phyloP scores from a whole-genome alignment of 805 yeast species.

The Sugiyamaella valdiviana region DNA sequence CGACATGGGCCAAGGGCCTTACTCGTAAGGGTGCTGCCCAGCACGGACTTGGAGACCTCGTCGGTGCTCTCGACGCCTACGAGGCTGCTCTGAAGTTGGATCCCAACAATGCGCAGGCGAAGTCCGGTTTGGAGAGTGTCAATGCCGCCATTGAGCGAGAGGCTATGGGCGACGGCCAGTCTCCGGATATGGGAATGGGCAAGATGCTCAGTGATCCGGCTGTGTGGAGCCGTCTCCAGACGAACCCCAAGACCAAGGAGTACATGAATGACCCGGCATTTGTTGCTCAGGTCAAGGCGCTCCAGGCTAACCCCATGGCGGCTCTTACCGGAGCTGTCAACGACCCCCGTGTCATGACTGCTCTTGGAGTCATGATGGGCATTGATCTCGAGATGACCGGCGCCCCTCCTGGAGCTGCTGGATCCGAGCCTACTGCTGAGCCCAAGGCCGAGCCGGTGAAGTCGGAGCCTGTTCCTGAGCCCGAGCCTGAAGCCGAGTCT shows the following conservation, averaged over 20 bases:
- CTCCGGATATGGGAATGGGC: slow-evolving; percentile 71
- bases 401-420: slow-evolving; percentile 18
- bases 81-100: slow-evolving; percentile 77
- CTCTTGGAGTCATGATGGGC: slow-evolving; percentile 81
- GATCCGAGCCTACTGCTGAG: too few species aligned
- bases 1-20: slow-evolving; percentile 93
- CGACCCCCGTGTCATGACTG: slow-evolving; percentile 84
- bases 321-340: slow-evolving; percentile 61
- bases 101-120: slow-evolving; percentile 76
- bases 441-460: slow-evolving; percentile 17
- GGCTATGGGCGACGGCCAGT: slow-evolving; percentile 37
- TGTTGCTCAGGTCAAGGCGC: slow-evolving; percentile 53
- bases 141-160: slow-evolving; percentile 51
- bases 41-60: slow-evolving; percentile 75
- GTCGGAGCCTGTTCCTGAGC: slow-evolving; percentile 23
- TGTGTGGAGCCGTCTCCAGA: slow-evolving; percentile 64
- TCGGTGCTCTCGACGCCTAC: slow-evolving; percentile 66
- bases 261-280: slow-evolving; percentile 82
- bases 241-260: slow-evolving; percentile 82
- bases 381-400: slow-evolving; percentile 37
- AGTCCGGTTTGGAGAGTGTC: slow-evolving; percentile 70
- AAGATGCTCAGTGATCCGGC: slow-evolving; percentile 76
- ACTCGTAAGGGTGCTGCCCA: slow-evolving; percentile 91
- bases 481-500: slow-evolving; percentile 26
- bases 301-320: slow-evolving; percentile 65